Evolutionary conservation across 2,329 filamentous ascomycete species (phyloP).

Genomic region (Ophiognomonia clavigignenti-juglandacearum): DNA sequence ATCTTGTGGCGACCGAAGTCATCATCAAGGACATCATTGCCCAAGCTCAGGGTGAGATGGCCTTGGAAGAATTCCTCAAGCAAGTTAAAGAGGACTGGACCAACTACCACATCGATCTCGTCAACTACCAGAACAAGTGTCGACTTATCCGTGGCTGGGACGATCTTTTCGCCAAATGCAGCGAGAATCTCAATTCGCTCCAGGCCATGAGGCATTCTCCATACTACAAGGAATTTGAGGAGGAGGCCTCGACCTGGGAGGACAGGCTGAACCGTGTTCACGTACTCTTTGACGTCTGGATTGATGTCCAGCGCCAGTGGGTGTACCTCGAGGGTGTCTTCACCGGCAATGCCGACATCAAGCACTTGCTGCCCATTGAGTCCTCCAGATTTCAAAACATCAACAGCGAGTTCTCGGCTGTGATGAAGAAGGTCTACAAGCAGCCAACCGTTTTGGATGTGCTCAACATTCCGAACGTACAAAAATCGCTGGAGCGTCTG

Average conservation of each 20-base stretch:
- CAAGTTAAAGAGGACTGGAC: conserved; percentile 97
- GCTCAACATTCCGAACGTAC: conserved; percentile 89
- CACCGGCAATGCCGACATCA: conserved; percentile 97
- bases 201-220: conserved; percentile 99
- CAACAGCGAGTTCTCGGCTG: conserved; percentile 97
- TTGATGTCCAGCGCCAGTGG: conserved; percentile 99
- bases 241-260: conserved; percentile 94
- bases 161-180: conserved; percentile 96
- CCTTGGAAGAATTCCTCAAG: conserved; percentile 92
- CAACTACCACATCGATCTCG: conserved; percentile 87
- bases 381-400: conserved; percentile 98
- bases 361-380: conserved; percentile 92
- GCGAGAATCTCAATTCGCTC: conserved; percentile 93
- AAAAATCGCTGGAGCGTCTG: conserved; percentile 90
- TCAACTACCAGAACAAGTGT: conserved; percentile 97
- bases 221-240: conserved; percentile 99
- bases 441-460: conserved; percentile 94
- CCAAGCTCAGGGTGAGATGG: conserved; percentile 97
- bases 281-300: conserved; percentile 98
- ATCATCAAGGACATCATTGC: conserved; percentile 90
- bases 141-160: conserved; percentile 97
- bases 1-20: conserved; percentile 79
- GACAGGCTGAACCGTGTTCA: conserved; percentile 97
- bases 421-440: conserved; percentile 99
- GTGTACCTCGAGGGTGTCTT: conserved; percentile 99